phyloP scores from a whole-genome alignment of 306 rosid genomes.

The Prunus armeniaca region DNA sequence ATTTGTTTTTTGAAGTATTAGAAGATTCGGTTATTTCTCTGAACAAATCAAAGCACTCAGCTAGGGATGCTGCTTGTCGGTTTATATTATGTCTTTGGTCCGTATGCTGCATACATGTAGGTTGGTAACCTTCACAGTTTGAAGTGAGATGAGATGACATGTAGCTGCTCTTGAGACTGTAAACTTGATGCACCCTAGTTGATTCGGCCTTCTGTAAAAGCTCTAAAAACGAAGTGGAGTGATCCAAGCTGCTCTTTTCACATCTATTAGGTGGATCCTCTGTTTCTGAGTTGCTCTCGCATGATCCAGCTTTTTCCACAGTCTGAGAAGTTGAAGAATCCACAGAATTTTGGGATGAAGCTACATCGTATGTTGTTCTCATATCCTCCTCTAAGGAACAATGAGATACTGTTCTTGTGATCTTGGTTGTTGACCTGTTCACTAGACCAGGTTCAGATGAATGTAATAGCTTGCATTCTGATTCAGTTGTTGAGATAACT shows the following conservation, averaged over 20 bases:
- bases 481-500: conserved; percentile 45
- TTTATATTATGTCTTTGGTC: conserved; percentile 29
- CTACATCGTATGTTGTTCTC: conserved; percentile 37
- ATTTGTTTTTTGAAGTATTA: conserved; percentile 39
- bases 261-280: conserved; percentile 51
- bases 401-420: conserved; percentile 32
- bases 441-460: conserved; percentile 30
- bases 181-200: conserved; percentile 35
- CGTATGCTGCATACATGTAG: conserved; percentile 33
- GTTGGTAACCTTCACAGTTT: conserved; percentile 19
- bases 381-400: conserved; percentile 25
- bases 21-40: conserved; percentile 39
- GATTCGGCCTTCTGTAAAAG: conserved; percentile 50
- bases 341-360: conserved; percentile 58
- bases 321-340: conserved; percentile 56
- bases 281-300: conserved; percentile 72
- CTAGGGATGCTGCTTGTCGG: conserved; percentile 36
- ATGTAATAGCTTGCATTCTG: conserved; percentile 36
- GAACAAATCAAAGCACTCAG: conserved; percentile 42
- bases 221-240: conserved; percentile 38
- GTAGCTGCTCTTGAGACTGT: conserved; percentile 22
- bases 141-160: conserved; percentile 30
- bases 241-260: conserved; percentile 31
- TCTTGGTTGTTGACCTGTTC: conserved; percentile 23
- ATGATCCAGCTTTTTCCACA: conserved; percentile 59